Conservation (phyloP, 2,329 filamentous ascomycete genomes). For the Penicillium fuscoglaucum region DNA sequence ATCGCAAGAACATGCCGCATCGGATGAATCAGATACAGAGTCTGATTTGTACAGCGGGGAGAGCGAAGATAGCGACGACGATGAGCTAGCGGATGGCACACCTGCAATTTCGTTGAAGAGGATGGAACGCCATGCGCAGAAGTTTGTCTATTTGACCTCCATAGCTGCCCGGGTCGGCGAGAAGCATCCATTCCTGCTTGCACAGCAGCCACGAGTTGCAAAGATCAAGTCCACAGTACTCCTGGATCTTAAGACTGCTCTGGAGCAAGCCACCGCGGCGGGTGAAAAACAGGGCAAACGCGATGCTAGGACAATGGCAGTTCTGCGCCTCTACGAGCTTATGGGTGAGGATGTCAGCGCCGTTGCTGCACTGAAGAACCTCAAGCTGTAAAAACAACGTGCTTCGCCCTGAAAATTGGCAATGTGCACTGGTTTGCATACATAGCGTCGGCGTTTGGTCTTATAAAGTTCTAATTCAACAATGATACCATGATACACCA, state of each 20-base stretch:
- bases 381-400: slow-evolving; percentile 32
- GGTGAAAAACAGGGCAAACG: slow-evolving; percentile 35
- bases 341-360: slow-evolving; percentile 62
- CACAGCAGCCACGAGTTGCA: slow-evolving; percentile 56
- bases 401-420: slow-evolving; percentile 1
- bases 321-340: slow-evolving; percentile 62
- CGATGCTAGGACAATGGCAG: slow-evolving; percentile 50
- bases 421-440: slow-evolving; percentile 18
- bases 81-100: slow-evolving; percentile 42
- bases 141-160: slow-evolving; percentile 58
- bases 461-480: slow-evolving; percentile 26
- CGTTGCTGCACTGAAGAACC: slow-evolving; percentile 56
- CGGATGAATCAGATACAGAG: slow-evolving; percentile 34
- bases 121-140: slow-evolving; percentile 57
- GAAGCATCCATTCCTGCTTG: slow-evolving; percentile 63
- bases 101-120: slow-evolving; percentile 43
- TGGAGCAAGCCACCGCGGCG: slow-evolving; percentile 56
- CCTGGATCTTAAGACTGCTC: slow-evolving; percentile 63
- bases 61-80: slow-evolving; percentile 40
- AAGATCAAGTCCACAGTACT: slow-evolving; percentile 63
- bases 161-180: slow-evolving; percentile 54
- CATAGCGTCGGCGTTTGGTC: slow-evolving; percentile 50
- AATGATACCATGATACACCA: slow-evolving; percentile 46
- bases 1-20: slow-evolving; percentile 16
- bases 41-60: slow-evolving; percentile 40